Conservation (phyloP, 441 rosid genomes). For the Jatropha multifida region DNA sequence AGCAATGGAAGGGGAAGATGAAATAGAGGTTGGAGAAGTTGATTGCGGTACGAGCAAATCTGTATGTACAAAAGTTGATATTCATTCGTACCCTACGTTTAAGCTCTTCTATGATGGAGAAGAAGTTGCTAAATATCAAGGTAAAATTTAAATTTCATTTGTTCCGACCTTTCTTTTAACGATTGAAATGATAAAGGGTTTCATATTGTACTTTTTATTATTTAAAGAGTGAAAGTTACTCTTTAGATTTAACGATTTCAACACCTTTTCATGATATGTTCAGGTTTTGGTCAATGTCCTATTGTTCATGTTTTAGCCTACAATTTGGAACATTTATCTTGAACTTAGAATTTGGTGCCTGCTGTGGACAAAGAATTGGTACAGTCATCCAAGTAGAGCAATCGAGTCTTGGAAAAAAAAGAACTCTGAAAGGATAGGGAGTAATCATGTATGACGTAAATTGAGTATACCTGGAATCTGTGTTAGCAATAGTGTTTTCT, state of each 20-base stretch:
- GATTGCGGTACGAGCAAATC: constrained; percentile 77
- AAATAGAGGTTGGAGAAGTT: constrained; percentile 94
- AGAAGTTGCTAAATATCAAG: constrained; percentile 88
- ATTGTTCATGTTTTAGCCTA: not conserved
- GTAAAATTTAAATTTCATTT: constrained; percentile 35
- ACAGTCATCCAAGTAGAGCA: not conserved
- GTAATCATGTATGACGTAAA: not conserved
- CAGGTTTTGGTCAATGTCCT: not conserved
- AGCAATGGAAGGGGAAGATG: constrained; percentile 90
- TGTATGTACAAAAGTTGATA: constrained; percentile 82
- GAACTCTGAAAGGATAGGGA: not conserved
- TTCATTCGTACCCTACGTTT: constrained; percentile 94
- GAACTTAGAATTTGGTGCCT: not conserved
- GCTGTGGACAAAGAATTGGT: not conserved
- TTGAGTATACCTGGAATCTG: not conserved
- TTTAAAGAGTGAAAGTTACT: not conserved
- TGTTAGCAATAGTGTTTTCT: not conserved
- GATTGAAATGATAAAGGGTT: not conserved
- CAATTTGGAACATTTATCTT: not conserved
- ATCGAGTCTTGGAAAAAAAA: not conserved
- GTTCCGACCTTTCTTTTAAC: not conserved
- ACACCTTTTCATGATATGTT: not conserved
- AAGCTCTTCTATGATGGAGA: constrained; percentile 90
- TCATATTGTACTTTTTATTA: not conserved
- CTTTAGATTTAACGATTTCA: not conserved